Evolutionary conservation across 495 filamentous ascomycete genomes (phyloP), one percentile per base, ranked within the genome.

Genomic region (Aspergillus carlsbadensis): DNA sequence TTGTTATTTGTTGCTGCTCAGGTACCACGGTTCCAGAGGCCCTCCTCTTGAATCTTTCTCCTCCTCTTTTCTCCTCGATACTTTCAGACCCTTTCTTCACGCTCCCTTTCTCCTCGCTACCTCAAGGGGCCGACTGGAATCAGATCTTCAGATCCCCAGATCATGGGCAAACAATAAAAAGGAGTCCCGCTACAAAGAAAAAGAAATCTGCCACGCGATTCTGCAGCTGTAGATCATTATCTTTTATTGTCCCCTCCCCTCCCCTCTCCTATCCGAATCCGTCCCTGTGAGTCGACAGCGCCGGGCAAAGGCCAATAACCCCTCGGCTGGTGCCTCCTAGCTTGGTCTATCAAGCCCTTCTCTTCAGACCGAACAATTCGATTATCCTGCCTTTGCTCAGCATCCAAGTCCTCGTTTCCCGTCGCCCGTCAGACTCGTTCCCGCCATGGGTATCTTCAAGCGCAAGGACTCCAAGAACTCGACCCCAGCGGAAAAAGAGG

Each of bases 361-460:
- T 14, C 10, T 39, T 37, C 47, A 50, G 47, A 18, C 21, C 36
- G 33, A 31, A 54, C 41, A 35, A 40, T 50, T 36, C 54, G 48
- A 52, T 39, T 48, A 15, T 31, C 26, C 35, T 55, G 34, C 39
- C n/a, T 43, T 42, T 36, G 33, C 10, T 45, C 20, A 21, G 21
- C 49, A 33, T 6, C 13, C 24, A n/a, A 33, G 31, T 47, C 34
- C 44, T 34, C 31, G 20, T 35, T 46, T 26, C 53, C 43, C 37
- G 29, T 46, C 21, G 18, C 40, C 42, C 39, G 35, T 49, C 42
- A 29, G 47, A 18, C 21, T 17, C 54, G 43, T 54, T 17, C 22
- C 31, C 65, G 59, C 40, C 58, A 87, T 87, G 85, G 83, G 85
- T 60, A 71, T 88, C 54, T 88, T 88, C 72, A 80, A 78, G 71